These are phyloP conservation scores for Boletus reticuloceps DNA, from an alignment of 768 basidiomycete species.

Conservation along the genomic window DNA sequence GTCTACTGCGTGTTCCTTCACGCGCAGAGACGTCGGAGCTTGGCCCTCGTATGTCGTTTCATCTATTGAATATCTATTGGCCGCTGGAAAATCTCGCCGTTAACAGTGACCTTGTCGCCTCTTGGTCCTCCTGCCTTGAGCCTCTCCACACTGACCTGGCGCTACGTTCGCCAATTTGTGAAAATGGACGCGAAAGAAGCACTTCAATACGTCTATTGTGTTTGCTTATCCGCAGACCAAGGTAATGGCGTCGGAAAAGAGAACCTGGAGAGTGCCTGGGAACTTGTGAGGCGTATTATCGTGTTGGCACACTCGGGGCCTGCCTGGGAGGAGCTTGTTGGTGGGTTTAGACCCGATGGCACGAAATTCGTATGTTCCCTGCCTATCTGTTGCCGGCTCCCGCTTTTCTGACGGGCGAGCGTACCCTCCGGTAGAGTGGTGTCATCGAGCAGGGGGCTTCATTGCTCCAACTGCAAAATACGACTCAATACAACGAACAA, in stretches of 20 bases:
- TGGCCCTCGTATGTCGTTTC: constrained; percentile 61
- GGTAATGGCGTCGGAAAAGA: constrained; percentile 71
- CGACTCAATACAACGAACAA: constrained; percentile 69
- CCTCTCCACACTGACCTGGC: constrained; percentile 83
- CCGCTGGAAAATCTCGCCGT: not conserved
- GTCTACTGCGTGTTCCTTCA: constrained; percentile 80
- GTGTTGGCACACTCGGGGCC: constrained; percentile 74
- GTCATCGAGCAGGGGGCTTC: constrained; percentile 81
- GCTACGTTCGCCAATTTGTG: constrained; percentile 90
- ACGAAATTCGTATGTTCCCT: constrained; percentile 71
- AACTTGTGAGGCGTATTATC: constrained; percentile 74
- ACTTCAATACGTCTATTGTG: constrained; percentile 89
- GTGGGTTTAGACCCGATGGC: constrained; percentile 88
- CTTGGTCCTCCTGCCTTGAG: constrained; percentile 69
- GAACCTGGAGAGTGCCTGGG: constrained; percentile 80
- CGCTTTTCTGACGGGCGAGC: not conserved
- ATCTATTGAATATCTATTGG: not conserved
- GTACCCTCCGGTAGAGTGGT: constrained; percentile 55
- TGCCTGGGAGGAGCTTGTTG: constrained; percentile 91
- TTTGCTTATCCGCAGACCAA: constrained; percentile 76
- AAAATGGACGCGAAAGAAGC: constrained; percentile 93
- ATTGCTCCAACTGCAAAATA: constrained; percentile 68
- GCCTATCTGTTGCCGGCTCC: not conserved
- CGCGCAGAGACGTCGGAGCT: constrained; percentile 81
- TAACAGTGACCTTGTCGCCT: constrained; percentile 66